Base-by-base conservation (phyloP, 768 basidiomycete species). In the Megacollybia marginata region DNA sequence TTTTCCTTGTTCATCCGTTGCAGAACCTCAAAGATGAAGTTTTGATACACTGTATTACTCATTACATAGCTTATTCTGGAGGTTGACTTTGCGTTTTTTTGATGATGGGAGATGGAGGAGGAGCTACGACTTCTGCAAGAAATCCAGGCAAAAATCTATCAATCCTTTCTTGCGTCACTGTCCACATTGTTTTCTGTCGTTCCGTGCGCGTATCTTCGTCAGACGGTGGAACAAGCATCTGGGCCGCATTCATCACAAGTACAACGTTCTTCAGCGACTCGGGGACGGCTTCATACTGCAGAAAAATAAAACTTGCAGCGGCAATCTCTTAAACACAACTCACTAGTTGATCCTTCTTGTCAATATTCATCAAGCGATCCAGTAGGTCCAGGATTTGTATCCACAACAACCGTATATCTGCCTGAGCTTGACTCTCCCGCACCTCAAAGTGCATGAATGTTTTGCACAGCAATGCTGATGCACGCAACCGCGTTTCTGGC, bases 251-350 rank as follows among this genome's bases (percentile, higher is more conserved):
- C 92, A 99, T 94, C 45, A 99, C 95, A 44, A 98, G 76, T 13
- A 99, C 69, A 45, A 95, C 89, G 60, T 98, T 98, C 70, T 97
- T 98, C 58, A 99, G 75, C 1, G 93, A 94, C 66, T 99, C 96
- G 1, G 92, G 92, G 16, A 96, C 78, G 0, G 95, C 95, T 64
- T 99, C 96, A 62, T 85, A 85, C 95, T 98, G 57, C 1, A 52
- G 15, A 5, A 5, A 31, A 15, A 23, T 23, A 16, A 19, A 33
- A 18, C 9, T 19, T n/a, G 28, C 8, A 28, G 11, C 34, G 18
- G 32, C 44, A 12, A n/a, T 9, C 36, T 55, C 40, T 54, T 46
- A 33, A 31, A 32, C 35, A 16, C 6, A 42, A 74, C 87, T 58
- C 56, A 95, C 95, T 70, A 96, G 65, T 59, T 92, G 90, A 61